A percentile compares a stretch with the other conserved stretches of the same genome.
Evolutionary conservation across 2,329 filamentous ascomycete species (phyloP).

Genomic region (Stagonosporopsis cucurbitacearum): DNA sequence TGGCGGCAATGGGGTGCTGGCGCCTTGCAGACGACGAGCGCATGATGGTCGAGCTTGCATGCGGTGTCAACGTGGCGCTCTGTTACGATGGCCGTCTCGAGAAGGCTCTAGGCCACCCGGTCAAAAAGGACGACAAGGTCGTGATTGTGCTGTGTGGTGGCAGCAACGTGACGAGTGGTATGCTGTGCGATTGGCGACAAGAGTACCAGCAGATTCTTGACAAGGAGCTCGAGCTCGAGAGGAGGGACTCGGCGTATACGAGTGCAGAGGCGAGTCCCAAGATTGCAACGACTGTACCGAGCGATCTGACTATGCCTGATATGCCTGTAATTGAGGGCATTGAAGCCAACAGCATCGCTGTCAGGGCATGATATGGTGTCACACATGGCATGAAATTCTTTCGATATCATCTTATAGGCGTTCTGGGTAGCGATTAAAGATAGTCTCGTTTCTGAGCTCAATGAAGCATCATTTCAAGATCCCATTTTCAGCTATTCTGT

Average conservation of each 20-base stretch:
- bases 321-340: constrained; percentile 17
- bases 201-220: constrained; percentile 44
- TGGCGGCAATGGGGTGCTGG: constrained; percentile 79
- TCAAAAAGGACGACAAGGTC: constrained; percentile 72
- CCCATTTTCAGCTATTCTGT: not conserved
- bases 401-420: not conserved
- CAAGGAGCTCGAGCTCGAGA: constrained; percentile 26
- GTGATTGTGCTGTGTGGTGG: constrained; percentile 85
- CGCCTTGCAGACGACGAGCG: constrained; percentile 82
- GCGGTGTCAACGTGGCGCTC: constrained; percentile 78
- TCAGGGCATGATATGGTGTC: not conserved
- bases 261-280: constrained; percentile 17
- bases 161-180: constrained; percentile 59
- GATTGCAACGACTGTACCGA: constrained; percentile 2
- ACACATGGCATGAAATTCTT: not conserved
- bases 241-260: constrained; percentile 25
- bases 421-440: constrained; percentile 13
- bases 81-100: constrained; percentile 70
- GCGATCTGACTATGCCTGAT: constrained; percentile 6
- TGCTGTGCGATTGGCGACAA: constrained; percentile 57
- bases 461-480: not conserved
- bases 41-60: constrained; percentile 82
- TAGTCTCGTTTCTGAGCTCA: not conserved
- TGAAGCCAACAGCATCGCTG: constrained; percentile 7
- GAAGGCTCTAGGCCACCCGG: constrained; percentile 63